A percentile compares a stretch with the other conserved stretches of the same genome.
These are phyloP conservation scores for Camellia sinensis DNA, from an alignment of 148 eudicot genomes.

Conservation along the genomic window DNA sequence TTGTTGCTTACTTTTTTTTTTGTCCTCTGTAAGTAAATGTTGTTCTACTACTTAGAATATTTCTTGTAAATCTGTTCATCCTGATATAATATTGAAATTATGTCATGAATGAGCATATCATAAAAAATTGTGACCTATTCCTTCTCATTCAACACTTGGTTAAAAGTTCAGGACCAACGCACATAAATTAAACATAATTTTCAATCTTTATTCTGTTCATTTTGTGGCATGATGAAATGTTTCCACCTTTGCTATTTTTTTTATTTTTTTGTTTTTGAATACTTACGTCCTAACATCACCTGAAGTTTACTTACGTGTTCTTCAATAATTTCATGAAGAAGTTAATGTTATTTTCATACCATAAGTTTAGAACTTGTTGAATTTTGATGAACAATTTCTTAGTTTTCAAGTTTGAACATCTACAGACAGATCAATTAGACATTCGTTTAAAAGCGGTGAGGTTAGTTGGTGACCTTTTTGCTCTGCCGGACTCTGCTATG, in stretches of 20 bases:
- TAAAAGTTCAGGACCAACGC: neutral
- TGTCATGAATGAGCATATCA: neutral
- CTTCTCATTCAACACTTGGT: neutral
- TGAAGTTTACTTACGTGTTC: neutral
- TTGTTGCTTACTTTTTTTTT: constrained; percentile 7
- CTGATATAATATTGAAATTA: neutral
- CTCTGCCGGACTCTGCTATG: constrained; percentile 64
- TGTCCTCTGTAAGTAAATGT: neutral
- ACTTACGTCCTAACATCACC: neutral
- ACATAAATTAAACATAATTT: neutral
- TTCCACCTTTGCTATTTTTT: neutral
- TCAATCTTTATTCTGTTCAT: neutral
- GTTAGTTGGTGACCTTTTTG: constrained; percentile 86
- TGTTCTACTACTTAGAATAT: too few species aligned
- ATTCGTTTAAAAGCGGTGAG: constrained; percentile 70
- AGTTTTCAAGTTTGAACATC: constrained; percentile 11
- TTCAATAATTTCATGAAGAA: neutral
- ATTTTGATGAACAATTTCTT: neutral
- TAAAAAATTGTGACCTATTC: neutral
- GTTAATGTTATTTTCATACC: neutral
- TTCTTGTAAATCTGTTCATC: too few species aligned
- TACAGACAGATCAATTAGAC: constrained; percentile 77
- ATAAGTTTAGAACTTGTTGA: neutral
- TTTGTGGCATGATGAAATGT: neutral
- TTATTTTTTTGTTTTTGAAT: neutral